phyloP scores from a whole-genome alignment of 108 stramenopile species.

The Stephanodiscus triporus region DNA sequence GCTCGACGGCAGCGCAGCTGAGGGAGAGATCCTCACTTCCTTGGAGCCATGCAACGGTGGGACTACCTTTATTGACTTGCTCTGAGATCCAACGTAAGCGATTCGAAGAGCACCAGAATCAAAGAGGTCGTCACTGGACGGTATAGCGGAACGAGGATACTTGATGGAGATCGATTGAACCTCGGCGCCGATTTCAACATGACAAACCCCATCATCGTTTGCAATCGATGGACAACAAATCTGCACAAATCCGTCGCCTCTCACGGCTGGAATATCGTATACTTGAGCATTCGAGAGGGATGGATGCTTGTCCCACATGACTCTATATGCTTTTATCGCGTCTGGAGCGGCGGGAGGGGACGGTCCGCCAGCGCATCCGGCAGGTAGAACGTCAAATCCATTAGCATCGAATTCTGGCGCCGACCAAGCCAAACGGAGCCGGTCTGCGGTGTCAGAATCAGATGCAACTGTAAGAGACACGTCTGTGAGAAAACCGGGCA shows the following conservation, averaged over 20 bases:
- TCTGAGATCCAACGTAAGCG: conserved; percentile 54
- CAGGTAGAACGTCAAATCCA: conserved; percentile 42
- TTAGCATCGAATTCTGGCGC: conserved; percentile 38
- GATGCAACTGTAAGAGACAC: conserved; percentile 38
- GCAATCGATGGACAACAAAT: conserved; percentile 50
- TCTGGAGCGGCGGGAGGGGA: conserved; percentile 43
- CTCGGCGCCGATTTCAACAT: conserved; percentile 56
- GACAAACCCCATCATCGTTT: conserved; percentile 33
- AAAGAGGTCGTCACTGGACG: conserved; percentile 29
- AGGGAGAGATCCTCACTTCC: conserved; percentile 35
- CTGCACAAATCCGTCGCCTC: conserved; percentile 38
- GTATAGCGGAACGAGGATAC: conserved; percentile 28
- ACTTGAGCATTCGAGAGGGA: conserved; percentile 41
- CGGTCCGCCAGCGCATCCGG: conserved; percentile 33
- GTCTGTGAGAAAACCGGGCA: conserved; percentile 39
- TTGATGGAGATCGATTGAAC: conserved; percentile 50
- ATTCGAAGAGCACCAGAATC: conserved; percentile 45
- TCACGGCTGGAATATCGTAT: conserved; percentile 45
- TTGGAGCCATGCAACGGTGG: conserved; percentile 39
- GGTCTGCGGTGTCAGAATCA: conserved; percentile 48
- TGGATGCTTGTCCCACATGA: conserved; percentile 56
- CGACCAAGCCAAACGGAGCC: conserved; percentile 54
- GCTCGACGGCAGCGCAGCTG: conserved; percentile 22
- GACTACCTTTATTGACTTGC: conserved; percentile 40
- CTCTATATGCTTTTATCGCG: conserved; percentile 38